Percentiles rank a stretch among this genome's conserved stretches.
phyloP scores from a whole-genome alignment of 225 moss, liverwort and hornwort species.

The Bryum argenteum region DNA sequence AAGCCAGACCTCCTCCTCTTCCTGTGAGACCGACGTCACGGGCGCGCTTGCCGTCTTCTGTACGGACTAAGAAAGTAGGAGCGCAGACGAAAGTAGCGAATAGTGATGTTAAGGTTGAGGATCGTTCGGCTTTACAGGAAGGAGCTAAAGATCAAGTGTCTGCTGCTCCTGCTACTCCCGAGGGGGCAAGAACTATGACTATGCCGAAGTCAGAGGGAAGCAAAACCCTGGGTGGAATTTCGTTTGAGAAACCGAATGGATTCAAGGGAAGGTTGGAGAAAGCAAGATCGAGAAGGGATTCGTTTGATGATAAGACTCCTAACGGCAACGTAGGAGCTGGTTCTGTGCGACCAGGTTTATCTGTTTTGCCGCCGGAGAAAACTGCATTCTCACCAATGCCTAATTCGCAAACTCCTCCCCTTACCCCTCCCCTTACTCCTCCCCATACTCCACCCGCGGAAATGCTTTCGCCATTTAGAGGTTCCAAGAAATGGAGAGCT shows the following conservation, averaged over 20 bases:
- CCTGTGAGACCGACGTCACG: conserved; percentile 90
- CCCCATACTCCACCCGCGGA: conserved; percentile 27
- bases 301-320: conserved; percentile 30
- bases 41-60: conserved; percentile 89
- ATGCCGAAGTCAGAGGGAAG: conserved; percentile 28
- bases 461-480: conserved; percentile 23
- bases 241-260: conserved; percentile 31
- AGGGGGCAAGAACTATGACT: conserved; percentile 8
- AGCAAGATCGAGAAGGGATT: conserved; percentile 48
- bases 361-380: conserved; percentile 31
- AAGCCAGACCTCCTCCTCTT: conserved; percentile 78
- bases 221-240: conserved; percentile 16
- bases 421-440: conserved; percentile 23
- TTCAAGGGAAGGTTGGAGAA: conserved; percentile 32
- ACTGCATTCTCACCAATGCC: conserved; percentile 25
- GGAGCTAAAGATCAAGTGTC: conserved; percentile 21
- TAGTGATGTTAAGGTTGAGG: conserved; percentile 17
- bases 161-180: neutral
- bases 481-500: conserved; percentile 84
- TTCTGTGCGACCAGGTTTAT: conserved; percentile 33
- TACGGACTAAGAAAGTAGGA: conserved; percentile 61
- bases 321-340: conserved; percentile 38
- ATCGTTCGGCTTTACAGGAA: conserved; percentile 6
- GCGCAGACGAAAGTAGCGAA: conserved; percentile 27
- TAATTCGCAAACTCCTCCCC: conserved; percentile 23